These are phyloP conservation scores for Salix caprea DNA, from an alignment of 345 rosid species.

Conservation along the genomic window DNA sequence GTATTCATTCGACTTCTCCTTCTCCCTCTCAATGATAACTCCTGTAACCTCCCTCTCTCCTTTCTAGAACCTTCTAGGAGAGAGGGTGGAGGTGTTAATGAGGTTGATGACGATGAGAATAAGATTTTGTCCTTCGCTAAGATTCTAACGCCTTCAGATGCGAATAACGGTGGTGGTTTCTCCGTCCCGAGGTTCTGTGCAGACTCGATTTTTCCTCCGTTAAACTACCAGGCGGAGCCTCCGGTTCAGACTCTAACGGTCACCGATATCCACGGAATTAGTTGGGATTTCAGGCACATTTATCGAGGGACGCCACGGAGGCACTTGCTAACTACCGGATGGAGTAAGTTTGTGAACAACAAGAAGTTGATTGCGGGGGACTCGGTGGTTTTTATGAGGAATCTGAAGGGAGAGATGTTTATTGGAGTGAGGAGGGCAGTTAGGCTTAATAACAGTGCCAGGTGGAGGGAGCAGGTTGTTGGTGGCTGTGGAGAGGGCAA, in stretches of 20 bases:
- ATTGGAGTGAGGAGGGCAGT: constrained; percentile 62
- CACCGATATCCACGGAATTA: constrained; percentile 62
- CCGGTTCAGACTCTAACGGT: constrained; percentile 68
- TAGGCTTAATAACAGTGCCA: constrained; percentile 25
- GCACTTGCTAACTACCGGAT: constrained; percentile 84
- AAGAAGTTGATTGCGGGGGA: constrained; percentile 93
- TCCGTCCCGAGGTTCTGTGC: constrained; percentile 94
- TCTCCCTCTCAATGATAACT: constrained; percentile 14
- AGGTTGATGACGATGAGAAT: constrained; percentile 27
- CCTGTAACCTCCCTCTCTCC: neutral
- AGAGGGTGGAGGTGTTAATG: constrained; percentile 13
- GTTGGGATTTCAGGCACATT: constrained; percentile 84
- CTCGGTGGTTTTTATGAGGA: constrained; percentile 78
- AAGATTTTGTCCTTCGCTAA: constrained; percentile 59
- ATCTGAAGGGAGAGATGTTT: constrained; percentile 46
- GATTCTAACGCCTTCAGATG: constrained; percentile 80
- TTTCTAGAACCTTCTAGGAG: constrained; percentile 10
- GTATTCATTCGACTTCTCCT: constrained; percentile 55
- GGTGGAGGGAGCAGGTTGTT: constrained; percentile 47
- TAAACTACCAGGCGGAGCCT: constrained; percentile 73
- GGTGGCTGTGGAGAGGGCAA: constrained; percentile 16
- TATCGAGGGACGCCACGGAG: constrained; percentile 87
- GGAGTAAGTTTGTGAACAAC: constrained; percentile 87
- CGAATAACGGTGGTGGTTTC: constrained; percentile 94
- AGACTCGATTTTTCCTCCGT: constrained; percentile 72